Evolutionary conservation across 2,329 filamentous ascomycete genomes (phyloP).

Genomic region (Conoideocrella luteorostrata): DNA sequence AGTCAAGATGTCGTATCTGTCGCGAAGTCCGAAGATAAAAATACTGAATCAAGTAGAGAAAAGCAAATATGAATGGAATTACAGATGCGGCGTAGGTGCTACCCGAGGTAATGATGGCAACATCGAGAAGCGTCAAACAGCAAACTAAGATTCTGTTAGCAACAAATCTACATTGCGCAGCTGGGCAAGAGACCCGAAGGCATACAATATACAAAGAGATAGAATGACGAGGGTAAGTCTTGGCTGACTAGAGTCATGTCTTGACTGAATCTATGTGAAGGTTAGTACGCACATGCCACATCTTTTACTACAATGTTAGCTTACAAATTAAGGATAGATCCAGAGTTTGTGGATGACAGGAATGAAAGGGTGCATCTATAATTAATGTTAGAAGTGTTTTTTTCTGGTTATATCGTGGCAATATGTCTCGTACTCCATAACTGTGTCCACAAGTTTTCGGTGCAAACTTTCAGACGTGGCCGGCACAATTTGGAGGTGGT

Average conservation of each 20-base stretch:
- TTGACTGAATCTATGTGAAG: conserved; percentile 6
- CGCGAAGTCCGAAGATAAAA: conserved; percentile 42
- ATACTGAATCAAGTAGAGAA: conserved; percentile 12
- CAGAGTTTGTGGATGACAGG: conserved; percentile 4
- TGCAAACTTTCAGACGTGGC: conserved; percentile 3
- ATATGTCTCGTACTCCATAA: conserved; percentile 1
- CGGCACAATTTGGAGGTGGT: conserved; percentile 4
- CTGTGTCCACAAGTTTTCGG: conserved; percentile 4
- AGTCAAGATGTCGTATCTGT: conserved; percentile 47
- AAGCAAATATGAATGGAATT: conserved; percentile 35
- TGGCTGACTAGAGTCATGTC: conserved; percentile 9
- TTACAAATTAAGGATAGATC: conserved; percentile 4
- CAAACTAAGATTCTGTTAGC: no score
- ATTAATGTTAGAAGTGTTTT: neutral
- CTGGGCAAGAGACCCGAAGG: neutral
- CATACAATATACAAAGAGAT: neutral
- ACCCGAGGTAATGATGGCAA: conserved; percentile 30
- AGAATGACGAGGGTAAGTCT: conserved; percentile 5
- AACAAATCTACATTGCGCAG: neutral
- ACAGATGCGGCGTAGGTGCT: conserved; percentile 36
- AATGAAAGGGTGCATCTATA: conserved; percentile 3
- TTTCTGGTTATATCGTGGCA: no score
- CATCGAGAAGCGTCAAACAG: neutral
- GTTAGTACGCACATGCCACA: neutral
- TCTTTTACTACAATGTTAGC: neutral